phyloP scores from a whole-genome alignment of 176 grass and related monocot species.

The Ensete ventricosum region DNA sequence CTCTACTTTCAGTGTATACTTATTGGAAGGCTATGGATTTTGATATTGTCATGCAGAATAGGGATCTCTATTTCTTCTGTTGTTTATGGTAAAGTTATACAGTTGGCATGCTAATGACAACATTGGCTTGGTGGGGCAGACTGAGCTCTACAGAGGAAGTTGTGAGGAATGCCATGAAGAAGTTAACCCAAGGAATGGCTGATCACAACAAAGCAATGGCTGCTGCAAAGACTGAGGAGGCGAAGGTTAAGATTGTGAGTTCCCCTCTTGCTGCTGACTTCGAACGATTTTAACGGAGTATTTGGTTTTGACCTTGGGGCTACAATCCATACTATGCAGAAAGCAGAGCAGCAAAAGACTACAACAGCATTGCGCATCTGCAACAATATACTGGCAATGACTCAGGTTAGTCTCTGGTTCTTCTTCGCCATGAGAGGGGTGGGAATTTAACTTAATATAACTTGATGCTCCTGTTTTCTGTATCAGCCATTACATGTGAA shows the following conservation, averaged over 20 bases:
- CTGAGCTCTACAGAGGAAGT: conserved; percentile 77
- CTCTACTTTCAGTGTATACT: background rate
- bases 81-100: background rate
- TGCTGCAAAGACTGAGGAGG: conserved; percentile 78
- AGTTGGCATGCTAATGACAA: background rate
- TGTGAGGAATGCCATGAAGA: conserved; percentile 61
- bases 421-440: background rate
- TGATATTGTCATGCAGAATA: background rate
- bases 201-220: conserved; percentile 76
- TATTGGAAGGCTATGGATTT: background rate
- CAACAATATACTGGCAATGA: conserved; percentile 93
- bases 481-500: conserved; percentile 74
- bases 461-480: background rate
- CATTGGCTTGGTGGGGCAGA: conserved; percentile 26
- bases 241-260: conserved; percentile 76
- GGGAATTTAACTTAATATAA: background rate
- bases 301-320: background rate
- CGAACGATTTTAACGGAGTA: background rate
- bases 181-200: conserved; percentile 74
- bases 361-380: conserved; percentile 58
- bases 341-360: conserved; percentile 66
- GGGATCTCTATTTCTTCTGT: background rate
- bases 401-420: conserved; percentile 44
- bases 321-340: conserved; percentile 39
- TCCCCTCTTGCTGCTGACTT: background rate